phyloP scores from a whole-genome alignment of 192 early-diverging fungal genomes.

The Linderina pennispora region DNA sequence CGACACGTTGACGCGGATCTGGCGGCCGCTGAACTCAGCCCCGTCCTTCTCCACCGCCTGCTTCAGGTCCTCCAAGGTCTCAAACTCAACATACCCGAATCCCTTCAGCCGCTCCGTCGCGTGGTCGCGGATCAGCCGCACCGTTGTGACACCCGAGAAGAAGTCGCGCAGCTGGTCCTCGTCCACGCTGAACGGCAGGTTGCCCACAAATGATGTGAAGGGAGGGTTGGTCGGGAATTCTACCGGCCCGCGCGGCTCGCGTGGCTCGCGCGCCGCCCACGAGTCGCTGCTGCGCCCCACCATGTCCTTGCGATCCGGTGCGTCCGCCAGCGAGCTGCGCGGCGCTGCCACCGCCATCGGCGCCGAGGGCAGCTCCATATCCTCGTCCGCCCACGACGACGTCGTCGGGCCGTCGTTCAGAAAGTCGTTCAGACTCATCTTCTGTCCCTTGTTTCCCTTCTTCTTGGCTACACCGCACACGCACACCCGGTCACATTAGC shows the following conservation, averaged over 20 bases:
- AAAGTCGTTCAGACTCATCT: slow-evolving; percentile 86
- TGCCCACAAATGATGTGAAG: slow-evolving; percentile 86
- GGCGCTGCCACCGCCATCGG: slow-evolving; percentile 32
- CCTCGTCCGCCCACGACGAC: slow-evolving; percentile 87
- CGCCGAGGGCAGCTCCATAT: slow-evolving; percentile 79
- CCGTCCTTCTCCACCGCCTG: slow-evolving; percentile 59
- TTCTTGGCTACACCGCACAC: slow-evolving; percentile 54
- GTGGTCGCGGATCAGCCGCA: slow-evolving; percentile 78
- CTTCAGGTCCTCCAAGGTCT: slow-evolving; percentile 73
- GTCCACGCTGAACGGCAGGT: slow-evolving; percentile 78
- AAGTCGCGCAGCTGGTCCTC: slow-evolving; percentile 71
- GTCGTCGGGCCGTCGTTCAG: slow-evolving; percentile 17
- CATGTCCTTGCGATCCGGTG: slow-evolving; percentile 17
- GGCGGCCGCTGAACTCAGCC: slow-evolving; percentile 55
- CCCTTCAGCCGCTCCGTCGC: slow-evolving; percentile 80
- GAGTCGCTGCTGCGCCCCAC: slow-evolving; percentile 7
- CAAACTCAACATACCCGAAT: slow-evolving; percentile 95
- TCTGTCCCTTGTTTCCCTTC: slow-evolving; percentile 56
- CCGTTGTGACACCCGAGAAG: slow-evolving; percentile 68
- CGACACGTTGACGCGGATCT: slow-evolving; percentile 81
- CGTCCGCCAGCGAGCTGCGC: slow-evolving; percentile 30
- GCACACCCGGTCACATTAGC: too few species aligned
- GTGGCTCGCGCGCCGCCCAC: too few species aligned
- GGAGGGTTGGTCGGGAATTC: slow-evolving; percentile 80
- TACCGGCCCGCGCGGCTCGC: slow-evolving; percentile 41